phyloP scores from a whole-genome alignment of 2,329 filamentous ascomycete genomes.

The Sphaerulina musiva region DNA sequence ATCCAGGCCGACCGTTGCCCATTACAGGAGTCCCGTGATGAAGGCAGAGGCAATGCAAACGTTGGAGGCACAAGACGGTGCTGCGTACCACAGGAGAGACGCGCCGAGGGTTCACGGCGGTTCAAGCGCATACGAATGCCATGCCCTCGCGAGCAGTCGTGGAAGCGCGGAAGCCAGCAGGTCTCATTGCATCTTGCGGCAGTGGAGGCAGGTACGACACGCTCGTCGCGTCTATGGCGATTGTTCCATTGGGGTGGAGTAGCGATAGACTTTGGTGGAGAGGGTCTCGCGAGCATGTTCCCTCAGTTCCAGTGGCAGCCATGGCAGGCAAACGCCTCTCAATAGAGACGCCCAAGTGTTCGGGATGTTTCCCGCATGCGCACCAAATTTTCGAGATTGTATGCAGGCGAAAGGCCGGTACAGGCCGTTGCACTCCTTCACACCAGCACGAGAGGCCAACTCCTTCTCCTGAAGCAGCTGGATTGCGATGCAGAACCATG shows the following conservation, averaged over 20 bases:
- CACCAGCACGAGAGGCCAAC: not conserved
- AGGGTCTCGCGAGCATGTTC: slow-evolving; percentile 1
- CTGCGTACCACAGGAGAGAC: not conserved
- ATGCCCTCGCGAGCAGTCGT: slow-evolving; percentile 1
- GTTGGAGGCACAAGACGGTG: not conserved
- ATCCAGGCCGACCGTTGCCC: not conserved
- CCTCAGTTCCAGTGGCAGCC: slow-evolving; percentile 1
- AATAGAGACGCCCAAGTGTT: slow-evolving; percentile 2
- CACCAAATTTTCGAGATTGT: slow-evolving; percentile 4
- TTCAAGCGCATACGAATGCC: not conserved
- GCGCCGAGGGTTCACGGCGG: not conserved
- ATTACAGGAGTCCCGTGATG: not conserved
- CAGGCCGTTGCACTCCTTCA: not conserved
- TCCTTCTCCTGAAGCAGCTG: not conserved
- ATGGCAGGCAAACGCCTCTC: slow-evolving; percentile 9
- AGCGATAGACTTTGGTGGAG: not conserved
- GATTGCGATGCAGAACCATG: not conserved
- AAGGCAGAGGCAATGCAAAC: not conserved
- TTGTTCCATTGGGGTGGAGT: not conserved
- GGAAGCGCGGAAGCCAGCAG: not conserved
- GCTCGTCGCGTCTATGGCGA: not conserved
- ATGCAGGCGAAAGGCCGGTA: not conserved
- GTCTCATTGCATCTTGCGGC: not conserved
- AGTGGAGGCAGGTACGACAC: not conserved
- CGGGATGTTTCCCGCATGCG: slow-evolving; percentile 2